Conservation (phyloP, 768 basidiomycete species). For the Agrocybe pediades region DNA sequence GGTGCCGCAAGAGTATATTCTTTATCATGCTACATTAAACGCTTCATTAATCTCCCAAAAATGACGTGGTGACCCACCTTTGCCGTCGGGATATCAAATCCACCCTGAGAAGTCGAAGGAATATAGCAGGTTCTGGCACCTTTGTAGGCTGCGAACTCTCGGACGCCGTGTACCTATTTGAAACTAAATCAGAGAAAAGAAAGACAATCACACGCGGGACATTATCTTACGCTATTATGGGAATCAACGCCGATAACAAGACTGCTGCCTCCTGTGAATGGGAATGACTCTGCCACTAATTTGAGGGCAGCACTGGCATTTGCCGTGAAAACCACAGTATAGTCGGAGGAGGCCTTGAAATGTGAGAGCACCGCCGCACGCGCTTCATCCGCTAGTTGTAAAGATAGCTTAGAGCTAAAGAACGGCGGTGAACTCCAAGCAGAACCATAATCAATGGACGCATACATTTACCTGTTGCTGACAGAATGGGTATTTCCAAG, state of each 20-base stretch:
- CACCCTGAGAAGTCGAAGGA: slow-evolving; percentile 61
- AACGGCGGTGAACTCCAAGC: slow-evolving; percentile 6
- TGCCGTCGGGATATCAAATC: slow-evolving; percentile 56
- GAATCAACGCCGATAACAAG: slow-evolving; percentile 77
- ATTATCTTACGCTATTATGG: slow-evolving; percentile 68
- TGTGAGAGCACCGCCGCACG: slow-evolving; percentile 73
- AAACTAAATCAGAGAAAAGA: neutral
- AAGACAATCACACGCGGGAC: neutral
- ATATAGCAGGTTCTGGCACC: slow-evolving; percentile 68
- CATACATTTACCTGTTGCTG: slow-evolving; percentile 68
- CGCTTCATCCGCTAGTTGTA: slow-evolving; percentile 67
- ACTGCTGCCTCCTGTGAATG: slow-evolving; percentile 57
- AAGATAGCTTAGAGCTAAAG: slow-evolving; percentile 68
- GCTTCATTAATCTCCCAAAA: neutral
- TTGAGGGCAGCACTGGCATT: slow-evolving; percentile 83
- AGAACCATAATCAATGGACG: slow-evolving; percentile 13
- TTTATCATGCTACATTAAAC: slow-evolving; percentile 24
- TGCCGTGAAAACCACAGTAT: slow-evolving; percentile 80
- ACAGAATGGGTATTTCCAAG: slow-evolving; percentile 87
- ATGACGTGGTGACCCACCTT: slow-evolving; percentile 47
- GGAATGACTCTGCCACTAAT: slow-evolving; percentile 80
- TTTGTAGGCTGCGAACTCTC: slow-evolving; percentile 62
- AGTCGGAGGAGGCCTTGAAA: slow-evolving; percentile 74
- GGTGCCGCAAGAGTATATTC: slow-evolving; percentile 55
- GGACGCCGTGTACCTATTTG: slow-evolving; percentile 63